Evolutionary conservation across 2,329 filamentous ascomycete genomes (phyloP).

Genomic region (Clonostachys chloroleuca): DNA sequence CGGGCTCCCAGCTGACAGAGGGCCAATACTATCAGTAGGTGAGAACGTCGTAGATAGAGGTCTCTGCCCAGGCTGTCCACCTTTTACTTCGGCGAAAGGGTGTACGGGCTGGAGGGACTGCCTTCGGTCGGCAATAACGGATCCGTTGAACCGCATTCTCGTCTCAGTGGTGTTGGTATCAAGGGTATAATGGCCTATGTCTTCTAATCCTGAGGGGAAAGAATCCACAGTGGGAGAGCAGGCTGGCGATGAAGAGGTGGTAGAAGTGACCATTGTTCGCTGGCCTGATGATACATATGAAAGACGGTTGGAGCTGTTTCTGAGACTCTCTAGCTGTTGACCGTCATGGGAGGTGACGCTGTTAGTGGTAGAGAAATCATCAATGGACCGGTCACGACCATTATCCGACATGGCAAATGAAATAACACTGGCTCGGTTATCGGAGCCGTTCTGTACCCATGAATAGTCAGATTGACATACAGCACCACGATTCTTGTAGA

Average conservation of each 20-base stretch:
- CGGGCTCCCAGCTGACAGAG: conserved; percentile 8
- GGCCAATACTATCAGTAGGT: background rate
- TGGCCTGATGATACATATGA: conserved; percentile 59
- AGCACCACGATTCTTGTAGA: conserved; percentile 22
- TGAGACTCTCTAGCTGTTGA: conserved; percentile 50
- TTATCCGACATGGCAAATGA: conserved; percentile 10
- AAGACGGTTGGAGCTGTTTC: conserved; percentile 51
- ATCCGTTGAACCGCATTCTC: conserved; percentile 45
- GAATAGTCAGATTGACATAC: conserved; percentile 1
- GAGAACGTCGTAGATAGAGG: background rate
- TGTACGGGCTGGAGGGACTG: conserved; percentile 45
- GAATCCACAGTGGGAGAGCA: conserved; percentile 50
- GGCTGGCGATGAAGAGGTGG: conserved; percentile 49
- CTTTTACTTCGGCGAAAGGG: conserved; percentile 31
- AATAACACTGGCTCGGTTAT: conserved; percentile 7
- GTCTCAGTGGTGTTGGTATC: conserved; percentile 23
- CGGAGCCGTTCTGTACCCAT: conserved; percentile 1
- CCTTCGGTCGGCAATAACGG: conserved; percentile 43
- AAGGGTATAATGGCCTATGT: conserved; percentile 8
- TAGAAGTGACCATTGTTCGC: conserved; percentile 53
- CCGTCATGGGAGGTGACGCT: conserved; percentile 56
- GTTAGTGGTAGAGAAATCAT: conserved; percentile 53
- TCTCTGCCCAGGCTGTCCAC: background rate
- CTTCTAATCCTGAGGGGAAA: conserved; percentile 22
- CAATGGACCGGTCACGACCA: conserved; percentile 35